Evolutionary conservation across 2,329 filamentous ascomycete species (phyloP).

Genomic region (Ophiostoma tasmaniense): DNA sequence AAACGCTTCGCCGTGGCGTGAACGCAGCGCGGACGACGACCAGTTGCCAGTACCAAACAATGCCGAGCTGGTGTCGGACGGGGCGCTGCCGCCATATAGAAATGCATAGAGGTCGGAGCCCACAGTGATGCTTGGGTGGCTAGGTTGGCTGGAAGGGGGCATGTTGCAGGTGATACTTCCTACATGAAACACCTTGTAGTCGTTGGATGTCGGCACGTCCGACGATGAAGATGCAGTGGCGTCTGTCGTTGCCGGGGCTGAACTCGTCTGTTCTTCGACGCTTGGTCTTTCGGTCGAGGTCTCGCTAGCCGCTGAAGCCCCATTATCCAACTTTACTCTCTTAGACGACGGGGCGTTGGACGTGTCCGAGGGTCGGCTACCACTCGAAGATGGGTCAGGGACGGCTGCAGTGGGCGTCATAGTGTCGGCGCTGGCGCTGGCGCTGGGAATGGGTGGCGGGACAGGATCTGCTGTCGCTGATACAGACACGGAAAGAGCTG

Average conservation of each 20-base stretch:
- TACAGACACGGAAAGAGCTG: not conserved
- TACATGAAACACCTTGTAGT: not conserved
- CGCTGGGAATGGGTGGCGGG: not conserved
- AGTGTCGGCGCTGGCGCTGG: not conserved
- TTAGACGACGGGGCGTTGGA: not conserved
- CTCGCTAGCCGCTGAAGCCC: not conserved
- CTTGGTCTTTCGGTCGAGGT: not conserved
- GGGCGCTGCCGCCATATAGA: not conserved
- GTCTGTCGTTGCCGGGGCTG: not conserved
- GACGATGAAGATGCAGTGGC: not conserved
- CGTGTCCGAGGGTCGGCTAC: not conserved
- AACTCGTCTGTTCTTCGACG: not conserved
- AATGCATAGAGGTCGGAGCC: not conserved
- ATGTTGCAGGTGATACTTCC: not conserved
- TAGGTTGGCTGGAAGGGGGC: not conserved
- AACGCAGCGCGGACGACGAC: not conserved
- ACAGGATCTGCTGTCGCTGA: not conserved
- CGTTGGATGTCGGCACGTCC: not conserved
- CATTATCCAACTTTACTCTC: not conserved
- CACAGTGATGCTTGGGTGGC: too few relatives aligned
- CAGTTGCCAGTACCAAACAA: conserved; percentile 5
- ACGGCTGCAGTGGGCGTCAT: not conserved
- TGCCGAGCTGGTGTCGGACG: not conserved
- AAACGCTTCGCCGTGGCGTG: not conserved
- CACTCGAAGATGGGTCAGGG: not conserved